Evolutionary conservation across 2,329 filamentous ascomycete genomes (phyloP), one percentile per base, ranked within the genome.

Genomic region (Penicillium occitanis): DNA sequence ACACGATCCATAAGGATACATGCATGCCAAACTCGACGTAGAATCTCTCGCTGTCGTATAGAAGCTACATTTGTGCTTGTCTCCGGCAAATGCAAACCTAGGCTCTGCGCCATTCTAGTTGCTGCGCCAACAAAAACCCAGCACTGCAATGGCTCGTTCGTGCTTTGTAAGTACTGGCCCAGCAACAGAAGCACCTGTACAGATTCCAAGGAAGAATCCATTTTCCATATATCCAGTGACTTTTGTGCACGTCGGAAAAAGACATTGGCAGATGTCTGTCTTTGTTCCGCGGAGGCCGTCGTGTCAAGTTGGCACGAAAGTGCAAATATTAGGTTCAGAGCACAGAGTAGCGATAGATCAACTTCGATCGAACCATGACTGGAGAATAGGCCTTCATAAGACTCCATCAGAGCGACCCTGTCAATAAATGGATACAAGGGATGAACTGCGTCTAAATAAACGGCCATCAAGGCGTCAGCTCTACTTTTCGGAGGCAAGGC

Each of bases 1-100:
- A 46, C 51, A 14, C 62, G n/a, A 64, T 64, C 62, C 37, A 64
- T 35, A 33, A 64, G 50, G 14, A 64, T 51, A 46, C 62, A 64
- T 22, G 50, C 51, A 58, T 58, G 62, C 62, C 62, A 64, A 14
- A 58, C 62, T 58, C 22, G 44, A 19, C 62, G 62, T 14, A 64
- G 17, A 8, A 58, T 25, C 4, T 64, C 51, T n/a, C 19, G 57
- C 5, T 19, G 44, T 48, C 40, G 51, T 22, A 14, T 37, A 7
- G 44, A 37, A 11, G 62, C 5, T 51, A 44, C 37, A 19, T 22
- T 22, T 37, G 57, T 25, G 22, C 62, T 64, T 17, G 35, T 64
- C 42, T 64, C 62, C 35, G 22, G n/a, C 2, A 46, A 22, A 19
- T 64, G 62, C n/a, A 64, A 25, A 17, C 46, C 50, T 19, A 58